Percentiles rank a stretch among this genome's conserved stretches.
These are phyloP conservation scores for Solanum paucissectum DNA, from an alignment of 257 asterid species.

Conservation along the genomic window DNA sequence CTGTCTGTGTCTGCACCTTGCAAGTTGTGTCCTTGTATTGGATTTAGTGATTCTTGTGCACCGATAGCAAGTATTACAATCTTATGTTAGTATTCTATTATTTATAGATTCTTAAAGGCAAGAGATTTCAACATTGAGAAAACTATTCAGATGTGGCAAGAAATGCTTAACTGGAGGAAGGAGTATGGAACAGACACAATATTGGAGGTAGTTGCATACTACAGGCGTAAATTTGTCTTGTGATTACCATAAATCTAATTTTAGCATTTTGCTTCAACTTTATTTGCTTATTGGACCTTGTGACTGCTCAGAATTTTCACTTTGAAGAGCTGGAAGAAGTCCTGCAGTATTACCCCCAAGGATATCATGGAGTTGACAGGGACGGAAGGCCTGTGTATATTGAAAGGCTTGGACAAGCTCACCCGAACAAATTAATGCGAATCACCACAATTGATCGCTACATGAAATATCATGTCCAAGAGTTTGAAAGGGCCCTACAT, in stretches of 20 bases:
- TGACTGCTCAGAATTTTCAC: constrained; percentile 51
- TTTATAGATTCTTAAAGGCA: constrained; percentile 73
- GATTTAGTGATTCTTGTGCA: neutral
- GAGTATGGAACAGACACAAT: constrained; percentile 82
- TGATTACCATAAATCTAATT: neutral
- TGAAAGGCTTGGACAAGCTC: constrained; percentile 88
- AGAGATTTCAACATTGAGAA: constrained; percentile 56
- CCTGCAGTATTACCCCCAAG: constrained; percentile 83
- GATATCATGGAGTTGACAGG: constrained; percentile 25
- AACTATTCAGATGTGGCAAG: constrained; percentile 88
- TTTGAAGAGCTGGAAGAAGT: constrained; percentile 83
- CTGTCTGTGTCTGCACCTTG: neutral
- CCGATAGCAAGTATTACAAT: neutral
- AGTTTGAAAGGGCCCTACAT: constrained; percentile 69
- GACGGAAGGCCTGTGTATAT: constrained; percentile 95
- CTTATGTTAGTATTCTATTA: neutral
- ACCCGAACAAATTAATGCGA: constrained; percentile 65
- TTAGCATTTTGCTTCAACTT: neutral
- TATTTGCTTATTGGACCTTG: neutral
- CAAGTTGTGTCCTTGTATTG: neutral
- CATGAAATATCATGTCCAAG: constrained; percentile 83
- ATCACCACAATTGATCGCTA: constrained; percentile 71
- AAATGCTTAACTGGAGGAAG: constrained; percentile 86
- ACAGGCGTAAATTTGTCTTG: neutral
- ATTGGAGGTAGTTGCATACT: constrained; percentile 39